These are phyloP conservation scores for Diophrys sp. DNA, from an alignment of 73 alveolate species.

Conservation along the genomic window DNA sequence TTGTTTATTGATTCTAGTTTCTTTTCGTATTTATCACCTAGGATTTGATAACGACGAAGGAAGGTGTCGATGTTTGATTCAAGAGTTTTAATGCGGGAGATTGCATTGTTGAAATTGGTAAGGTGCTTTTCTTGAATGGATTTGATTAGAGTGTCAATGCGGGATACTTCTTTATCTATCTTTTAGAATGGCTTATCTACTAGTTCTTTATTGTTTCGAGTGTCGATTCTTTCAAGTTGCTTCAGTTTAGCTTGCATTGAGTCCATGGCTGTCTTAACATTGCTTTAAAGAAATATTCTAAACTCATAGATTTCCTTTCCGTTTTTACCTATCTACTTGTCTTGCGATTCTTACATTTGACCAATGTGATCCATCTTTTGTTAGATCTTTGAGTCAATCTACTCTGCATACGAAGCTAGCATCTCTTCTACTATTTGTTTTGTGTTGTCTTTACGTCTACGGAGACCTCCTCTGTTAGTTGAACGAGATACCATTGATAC, in stretches of 20 bases:
- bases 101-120: neutral
- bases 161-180: neutral
- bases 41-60: neutral
- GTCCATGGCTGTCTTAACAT: neutral
- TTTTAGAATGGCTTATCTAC: slow-evolving; percentile 8
- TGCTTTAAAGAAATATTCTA: neutral
- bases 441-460: neutral
- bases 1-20: neutral
- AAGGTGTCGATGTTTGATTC: neutral
- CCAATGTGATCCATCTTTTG: neutral
- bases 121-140: neutral
- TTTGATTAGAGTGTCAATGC: neutral
- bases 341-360: neutral
- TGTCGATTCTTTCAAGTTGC: slow-evolving; percentile 27
- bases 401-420: neutral
- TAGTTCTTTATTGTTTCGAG: neutral
- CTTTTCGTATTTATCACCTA: neutral
- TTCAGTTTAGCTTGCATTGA: neutral
- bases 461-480: neutral
- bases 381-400: neutral
- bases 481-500: neutral
- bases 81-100: neutral
- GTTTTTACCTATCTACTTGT: neutral
- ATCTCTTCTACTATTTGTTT: neutral
- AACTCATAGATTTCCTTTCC: neutral